Evolutionary conservation across 2,329 filamentous ascomycete species (phyloP).

Genomic region (Diaporthe eres): DNA sequence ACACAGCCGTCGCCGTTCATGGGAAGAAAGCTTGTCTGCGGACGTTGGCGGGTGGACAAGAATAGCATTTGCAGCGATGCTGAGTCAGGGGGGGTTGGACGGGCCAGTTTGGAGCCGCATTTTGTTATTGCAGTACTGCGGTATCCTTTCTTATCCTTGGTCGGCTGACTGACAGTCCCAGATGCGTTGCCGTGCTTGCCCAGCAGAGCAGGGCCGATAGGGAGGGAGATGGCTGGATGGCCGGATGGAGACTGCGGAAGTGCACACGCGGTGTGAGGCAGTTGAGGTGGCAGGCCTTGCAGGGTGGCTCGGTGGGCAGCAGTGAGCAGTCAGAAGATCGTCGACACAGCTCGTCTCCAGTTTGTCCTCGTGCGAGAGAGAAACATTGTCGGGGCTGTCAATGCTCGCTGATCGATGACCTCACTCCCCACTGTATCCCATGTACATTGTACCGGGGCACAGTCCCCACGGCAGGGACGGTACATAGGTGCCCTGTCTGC

Average conservation of each 20-base stretch:
- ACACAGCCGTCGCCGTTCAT: slow-evolving; percentile 15
- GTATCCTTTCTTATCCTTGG: slow-evolving; percentile 4
- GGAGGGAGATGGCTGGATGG: neutral
- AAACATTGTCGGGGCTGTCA: slow-evolving; percentile 23
- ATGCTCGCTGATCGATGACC: slow-evolving; percentile 31
- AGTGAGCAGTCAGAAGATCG: slow-evolving; percentile 32
- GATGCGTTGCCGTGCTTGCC: slow-evolving; percentile 5
- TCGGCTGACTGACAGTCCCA: slow-evolving; percentile 11
- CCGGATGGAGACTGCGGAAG: neutral
- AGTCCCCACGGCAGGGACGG: neutral
- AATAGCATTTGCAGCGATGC: slow-evolving; percentile 22
- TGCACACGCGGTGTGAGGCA: slow-evolving; percentile 12
- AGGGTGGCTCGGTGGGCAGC: neutral
- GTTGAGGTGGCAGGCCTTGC: neutral
- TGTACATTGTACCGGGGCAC: neutral
- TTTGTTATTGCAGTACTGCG: slow-evolving; percentile 14
- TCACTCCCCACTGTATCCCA: slow-evolving; percentile 22
- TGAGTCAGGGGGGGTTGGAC: neutral
- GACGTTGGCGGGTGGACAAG: neutral
- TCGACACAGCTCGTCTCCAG: slow-evolving; percentile 21
- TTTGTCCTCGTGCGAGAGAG: neutral
- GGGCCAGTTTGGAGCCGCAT: slow-evolving; percentile 11
- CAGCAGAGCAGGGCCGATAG: slow-evolving; percentile 35
- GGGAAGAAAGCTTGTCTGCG: slow-evolving; percentile 27
- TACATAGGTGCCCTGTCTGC: too few species aligned